phyloP scores from a whole-genome alignment of 1,284 basidiomycete species.

The Moesziomyces sp. region DNA sequence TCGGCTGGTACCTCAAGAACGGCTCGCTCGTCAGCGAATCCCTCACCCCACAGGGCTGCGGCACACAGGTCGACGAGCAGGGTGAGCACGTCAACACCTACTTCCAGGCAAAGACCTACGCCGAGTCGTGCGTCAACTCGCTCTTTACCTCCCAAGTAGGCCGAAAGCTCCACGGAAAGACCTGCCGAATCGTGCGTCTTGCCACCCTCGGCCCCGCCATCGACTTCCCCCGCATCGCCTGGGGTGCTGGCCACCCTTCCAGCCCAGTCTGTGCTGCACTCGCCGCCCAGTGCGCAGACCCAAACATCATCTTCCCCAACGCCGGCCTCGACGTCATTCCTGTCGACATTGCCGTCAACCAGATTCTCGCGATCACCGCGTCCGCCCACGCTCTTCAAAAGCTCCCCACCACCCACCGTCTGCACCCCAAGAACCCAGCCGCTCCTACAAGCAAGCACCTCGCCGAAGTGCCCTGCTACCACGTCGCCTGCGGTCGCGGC shows the following conservation, averaged over 20 bases:
- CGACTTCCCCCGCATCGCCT: constrained; percentile 42
- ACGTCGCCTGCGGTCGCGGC: constrained; percentile 42
- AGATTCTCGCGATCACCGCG: constrained; percentile 45
- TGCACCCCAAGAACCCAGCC: constrained; percentile 43
- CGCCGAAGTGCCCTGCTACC: constrained; percentile 45
- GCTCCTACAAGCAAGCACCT: constrained; percentile 33
- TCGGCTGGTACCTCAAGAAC: constrained; percentile 45
- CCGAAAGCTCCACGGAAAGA: constrained; percentile 44
- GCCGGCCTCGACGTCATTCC: constrained; percentile 47
- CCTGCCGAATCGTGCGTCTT: constrained; percentile 42
- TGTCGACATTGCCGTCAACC: constrained; percentile 47
- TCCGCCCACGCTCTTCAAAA: constrained; percentile 41
- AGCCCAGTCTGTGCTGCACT: constrained; percentile 49
- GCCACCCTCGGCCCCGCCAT: constrained; percentile 45
- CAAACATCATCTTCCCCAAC: constrained; percentile 32
- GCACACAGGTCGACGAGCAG: constrained; percentile 35
- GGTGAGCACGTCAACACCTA: constrained; percentile 48
- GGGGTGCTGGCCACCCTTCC: constrained; percentile 48
- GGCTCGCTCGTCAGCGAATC: constrained; percentile 45
- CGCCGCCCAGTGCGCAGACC: constrained; percentile 25
- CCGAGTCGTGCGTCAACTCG: constrained; percentile 46
- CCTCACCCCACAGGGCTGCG: constrained; percentile 32
- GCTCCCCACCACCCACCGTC: constrained; percentile 34
- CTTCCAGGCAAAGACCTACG: constrained; percentile 51
- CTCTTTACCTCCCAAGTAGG: constrained; percentile 45